These are phyloP conservation scores for Phytophthora melonis DNA, from an alignment of 352 stramenopile genomes.

Conservation along the genomic window DNA sequence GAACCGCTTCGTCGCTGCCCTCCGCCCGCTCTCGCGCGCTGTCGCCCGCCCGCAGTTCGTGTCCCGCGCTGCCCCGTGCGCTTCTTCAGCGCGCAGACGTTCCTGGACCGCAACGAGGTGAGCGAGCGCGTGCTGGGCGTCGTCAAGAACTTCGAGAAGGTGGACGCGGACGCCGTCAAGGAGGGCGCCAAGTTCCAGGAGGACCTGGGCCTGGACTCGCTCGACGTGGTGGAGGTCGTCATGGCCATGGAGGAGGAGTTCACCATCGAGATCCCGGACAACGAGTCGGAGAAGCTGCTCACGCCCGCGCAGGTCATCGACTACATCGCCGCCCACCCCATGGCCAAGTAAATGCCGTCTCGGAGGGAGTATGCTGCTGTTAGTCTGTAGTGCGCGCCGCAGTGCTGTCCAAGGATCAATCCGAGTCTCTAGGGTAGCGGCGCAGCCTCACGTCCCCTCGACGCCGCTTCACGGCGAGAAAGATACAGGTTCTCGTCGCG, in stretches of 20 bases:
- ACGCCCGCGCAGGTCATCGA: slow-evolving; percentile 97
- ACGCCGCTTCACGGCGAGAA: slow-evolving; percentile 34
- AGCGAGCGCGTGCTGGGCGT: slow-evolving; percentile 97
- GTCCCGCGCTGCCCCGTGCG: slow-evolving; percentile 41
- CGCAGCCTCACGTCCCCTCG: background rate
- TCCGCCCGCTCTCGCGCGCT: slow-evolving; percentile 75
- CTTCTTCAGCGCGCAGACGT: slow-evolving; percentile 90
- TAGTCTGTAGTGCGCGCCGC: background rate
- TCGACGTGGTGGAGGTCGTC: slow-evolving; percentile 96
- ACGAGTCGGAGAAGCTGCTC: slow-evolving; percentile 99
- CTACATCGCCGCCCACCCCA: slow-evolving; percentile 98
- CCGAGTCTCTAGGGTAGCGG: too few species aligned
- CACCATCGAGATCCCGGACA: slow-evolving; percentile 99
- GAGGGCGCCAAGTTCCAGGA: slow-evolving; percentile 96
- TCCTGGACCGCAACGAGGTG: slow-evolving; percentile 94
- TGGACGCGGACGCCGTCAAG: slow-evolving; percentile 94
- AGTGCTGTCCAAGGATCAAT: background rate
- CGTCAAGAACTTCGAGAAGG: slow-evolving; percentile 99
- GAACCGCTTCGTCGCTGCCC: slow-evolving; percentile 80
- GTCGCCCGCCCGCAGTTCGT: slow-evolving; percentile 59
- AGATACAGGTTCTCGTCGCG: slow-evolving; percentile 37
- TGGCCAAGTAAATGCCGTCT: slow-evolving; percentile 96
- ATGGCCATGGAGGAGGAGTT: slow-evolving; percentile 99
- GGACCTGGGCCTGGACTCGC: slow-evolving; percentile 98
- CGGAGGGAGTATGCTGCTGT: slow-evolving; percentile 9